Conservation (phyloP, 2,329 filamentous ascomycete species). For the Elsinoe fawcettii region DNA sequence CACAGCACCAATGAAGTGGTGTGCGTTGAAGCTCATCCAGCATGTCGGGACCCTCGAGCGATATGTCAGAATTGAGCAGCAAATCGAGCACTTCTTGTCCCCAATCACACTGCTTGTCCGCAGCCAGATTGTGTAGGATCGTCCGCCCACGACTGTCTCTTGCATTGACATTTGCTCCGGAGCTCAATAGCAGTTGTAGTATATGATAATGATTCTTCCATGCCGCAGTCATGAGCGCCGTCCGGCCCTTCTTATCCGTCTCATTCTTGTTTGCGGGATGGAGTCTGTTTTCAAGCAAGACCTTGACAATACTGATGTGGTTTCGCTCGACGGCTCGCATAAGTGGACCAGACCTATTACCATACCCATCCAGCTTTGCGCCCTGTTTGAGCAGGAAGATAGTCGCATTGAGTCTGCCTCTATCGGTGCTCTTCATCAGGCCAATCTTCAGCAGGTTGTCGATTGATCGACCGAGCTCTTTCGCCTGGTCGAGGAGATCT, state of each 20-base stretch:
- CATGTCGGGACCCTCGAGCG: conserved; percentile 19
- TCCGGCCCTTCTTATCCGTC: conserved; percentile 39
- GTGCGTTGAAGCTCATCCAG: conserved; percentile 21
- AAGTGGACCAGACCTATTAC: conserved; percentile 29
- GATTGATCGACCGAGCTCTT: conserved; percentile 30
- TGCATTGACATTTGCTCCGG: conserved; percentile 22
- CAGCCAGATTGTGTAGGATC: conserved; percentile 37
- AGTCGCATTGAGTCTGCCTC: conserved; percentile 25
- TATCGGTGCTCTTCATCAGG: conserved; percentile 35
- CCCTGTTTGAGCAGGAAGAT: conserved; percentile 32
- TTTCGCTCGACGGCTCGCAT: conserved; percentile 34
- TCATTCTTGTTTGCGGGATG: conserved; percentile 19
- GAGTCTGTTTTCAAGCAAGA: conserved; percentile 27
- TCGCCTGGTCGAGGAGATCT: conserved; percentile 29
- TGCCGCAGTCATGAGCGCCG: conserved; percentile 38
- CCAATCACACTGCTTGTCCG: conserved; percentile 28
- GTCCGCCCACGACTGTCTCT: conserved; percentile 22
- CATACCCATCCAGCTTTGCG: conserved; percentile 30
- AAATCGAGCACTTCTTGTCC: conserved; percentile 21
- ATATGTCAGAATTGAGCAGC: conserved; percentile 21
- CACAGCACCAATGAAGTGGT: conserved; percentile 24
- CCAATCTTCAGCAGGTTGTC: conserved; percentile 35
- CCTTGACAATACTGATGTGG: conserved; percentile 37
- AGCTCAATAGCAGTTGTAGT: conserved; percentile 31
- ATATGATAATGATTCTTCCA: conserved; percentile 36